phyloP scores from a whole-genome alignment of 495 filamentous ascomycete species.

The Hypoxylon rickii region DNA sequence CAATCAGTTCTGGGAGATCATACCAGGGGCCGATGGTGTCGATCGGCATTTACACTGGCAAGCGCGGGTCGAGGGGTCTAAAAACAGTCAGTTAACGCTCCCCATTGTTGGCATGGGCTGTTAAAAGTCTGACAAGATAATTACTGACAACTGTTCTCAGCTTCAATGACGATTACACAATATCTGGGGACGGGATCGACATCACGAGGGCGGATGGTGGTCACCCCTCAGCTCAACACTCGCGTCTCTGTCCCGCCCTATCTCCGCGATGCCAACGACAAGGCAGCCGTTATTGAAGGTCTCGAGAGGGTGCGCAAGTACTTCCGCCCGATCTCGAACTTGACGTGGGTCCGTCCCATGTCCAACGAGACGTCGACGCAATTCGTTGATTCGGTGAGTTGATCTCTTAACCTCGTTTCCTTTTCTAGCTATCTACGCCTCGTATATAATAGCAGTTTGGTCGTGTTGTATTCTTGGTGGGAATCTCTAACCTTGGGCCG shows the following conservation, averaged over 20 bases:
- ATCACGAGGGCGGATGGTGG: conserved; percentile 65
- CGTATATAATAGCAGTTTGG: too few relatives aligned
- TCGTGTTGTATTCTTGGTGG: too few relatives aligned
- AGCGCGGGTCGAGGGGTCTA: conserved; percentile 63
- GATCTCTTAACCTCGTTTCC: neutral
- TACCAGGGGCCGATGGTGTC: conserved; percentile 64
- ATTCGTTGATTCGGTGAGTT: conserved; percentile 49
- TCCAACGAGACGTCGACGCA: conserved; percentile 51
- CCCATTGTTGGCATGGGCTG: conserved; percentile 45
- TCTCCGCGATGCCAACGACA: conserved; percentile 59
- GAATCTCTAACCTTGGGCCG: conserved; percentile 3
- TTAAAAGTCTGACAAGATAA: neutral
- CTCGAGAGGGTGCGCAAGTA: conserved; percentile 64
- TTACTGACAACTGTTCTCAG: conserved; percentile 43
- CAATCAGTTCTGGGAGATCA: conserved; percentile 57
- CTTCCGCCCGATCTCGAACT: conserved; percentile 51
- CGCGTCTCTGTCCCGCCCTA: conserved; percentile 59
- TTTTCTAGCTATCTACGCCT: conserved; percentile 4
- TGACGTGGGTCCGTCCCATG: conserved; percentile 55
- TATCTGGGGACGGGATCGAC: conserved; percentile 68
- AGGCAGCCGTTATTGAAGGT: conserved; percentile 54
- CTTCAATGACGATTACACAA: conserved; percentile 64
- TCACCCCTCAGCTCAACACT: conserved; percentile 59
- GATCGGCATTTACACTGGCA: conserved; percentile 71
- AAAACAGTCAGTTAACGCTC: conserved; percentile 46